Evolutionary conservation across 2,329 filamentous ascomycete genomes (phyloP), one percentile per base, ranked within the genome.

Genomic region (Colletotrichum scovillei): DNA sequence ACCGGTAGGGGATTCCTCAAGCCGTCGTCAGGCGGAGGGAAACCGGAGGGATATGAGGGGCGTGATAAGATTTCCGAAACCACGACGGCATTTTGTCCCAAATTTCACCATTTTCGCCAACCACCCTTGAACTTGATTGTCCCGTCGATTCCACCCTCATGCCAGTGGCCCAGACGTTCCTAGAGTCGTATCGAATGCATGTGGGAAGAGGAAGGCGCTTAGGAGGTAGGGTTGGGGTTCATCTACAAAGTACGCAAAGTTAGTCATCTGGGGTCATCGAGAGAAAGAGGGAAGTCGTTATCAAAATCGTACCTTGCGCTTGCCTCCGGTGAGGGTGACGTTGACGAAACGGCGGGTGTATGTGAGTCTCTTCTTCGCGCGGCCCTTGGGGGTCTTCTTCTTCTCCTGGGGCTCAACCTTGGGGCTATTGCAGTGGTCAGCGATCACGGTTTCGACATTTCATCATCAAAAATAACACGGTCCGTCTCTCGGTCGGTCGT

Each of bases 301-400:
- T 62, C 53, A 24, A 46, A 38, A 42, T 53, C n/a, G 35, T 75
- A 97, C 95, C 95, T 98, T 98, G 88, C 96, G 91, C 95, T 98
- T 98, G 89, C 96, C 96, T 87, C 95, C 95, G 79, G 95, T 97
- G 88, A 98, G 91, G 83, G 94, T 97, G 84, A 98, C 95, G 89
- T 98, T 98, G 81, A 98, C 95, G 90, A 98, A 98, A 83, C 96
- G 95, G 86, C 96, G 94, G 81, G 95, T 98, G 92, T 98, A 98
- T 86, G 91, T 92, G 86, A 97, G 92, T 84, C 96, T 92, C 95
- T 98, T 98, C 89, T 97, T 95, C 81, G 96, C 96, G 84, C 96
- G 95, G 84, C 96, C 96, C 92, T 98, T 98, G 85, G 96, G 95
- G 81, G 89, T 91, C 94, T 98, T 98, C 88, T 94, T 90, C 93